These are phyloP conservation scores for Podila verticillata DNA, from an alignment of 192 early-diverging fungal genomes.

Conservation along the genomic window DNA sequence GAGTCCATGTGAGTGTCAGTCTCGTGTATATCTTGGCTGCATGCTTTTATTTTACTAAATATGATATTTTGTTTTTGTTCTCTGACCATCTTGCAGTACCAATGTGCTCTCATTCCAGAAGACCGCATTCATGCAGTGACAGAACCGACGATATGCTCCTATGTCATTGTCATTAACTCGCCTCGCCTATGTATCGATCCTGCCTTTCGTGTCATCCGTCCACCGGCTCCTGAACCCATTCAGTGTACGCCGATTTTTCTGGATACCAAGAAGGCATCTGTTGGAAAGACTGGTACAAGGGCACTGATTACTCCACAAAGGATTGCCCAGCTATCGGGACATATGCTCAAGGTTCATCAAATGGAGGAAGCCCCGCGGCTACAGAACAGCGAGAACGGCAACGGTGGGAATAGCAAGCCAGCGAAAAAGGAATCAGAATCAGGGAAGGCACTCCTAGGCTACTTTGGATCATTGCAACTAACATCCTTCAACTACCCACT, in stretches of 20 bases:
- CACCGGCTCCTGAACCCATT: constrained; percentile 29
- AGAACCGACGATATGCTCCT: constrained; percentile 76
- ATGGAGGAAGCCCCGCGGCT: too few relatives aligned
- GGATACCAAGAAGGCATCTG: not conserved
- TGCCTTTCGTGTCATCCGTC: constrained; percentile 47
- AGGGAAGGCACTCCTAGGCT: too few relatives aligned
- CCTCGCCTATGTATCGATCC: constrained; percentile 73
- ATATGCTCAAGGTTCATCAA: too few relatives aligned
- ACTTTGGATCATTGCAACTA: too few relatives aligned
- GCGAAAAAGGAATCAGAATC: too few relatives aligned
- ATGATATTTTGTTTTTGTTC: not conserved
- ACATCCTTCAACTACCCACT: too few relatives aligned
- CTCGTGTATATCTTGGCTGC: not conserved
- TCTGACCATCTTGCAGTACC: constrained; percentile 58
- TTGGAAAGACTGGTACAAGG: not conserved
- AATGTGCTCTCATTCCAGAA: constrained; percentile 67
- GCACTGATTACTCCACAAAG: not conserved
- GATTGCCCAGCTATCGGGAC: not conserved
- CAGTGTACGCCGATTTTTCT: not conserved
- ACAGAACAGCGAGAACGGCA: too few relatives aligned
- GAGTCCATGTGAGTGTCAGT: constrained; percentile 64
- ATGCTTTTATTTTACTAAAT: not conserved
- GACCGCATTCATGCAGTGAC: constrained; percentile 71
- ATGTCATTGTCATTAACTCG: constrained; percentile 77
- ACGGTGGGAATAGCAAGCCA: too few relatives aligned